Evolutionary conservation across 768 basidiomycete genomes (phyloP).

Genomic region (Tylopilus subfusipes): DNA sequence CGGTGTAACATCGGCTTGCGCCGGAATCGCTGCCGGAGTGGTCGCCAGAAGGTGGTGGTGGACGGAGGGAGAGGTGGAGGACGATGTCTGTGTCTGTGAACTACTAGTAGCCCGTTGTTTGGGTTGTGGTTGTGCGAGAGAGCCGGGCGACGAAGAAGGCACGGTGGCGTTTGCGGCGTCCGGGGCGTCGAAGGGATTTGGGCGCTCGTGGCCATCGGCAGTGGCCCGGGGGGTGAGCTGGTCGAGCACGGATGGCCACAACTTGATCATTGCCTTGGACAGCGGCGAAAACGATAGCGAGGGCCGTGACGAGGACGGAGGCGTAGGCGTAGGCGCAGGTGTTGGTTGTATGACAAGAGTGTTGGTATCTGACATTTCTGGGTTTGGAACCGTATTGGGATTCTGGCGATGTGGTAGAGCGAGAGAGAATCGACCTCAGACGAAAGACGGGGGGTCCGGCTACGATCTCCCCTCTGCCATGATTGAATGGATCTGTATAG

Average conservation of each 20-base stretch:
- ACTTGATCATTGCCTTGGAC: slow-evolving; percentile 54
- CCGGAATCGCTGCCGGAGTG: slow-evolving; percentile 16
- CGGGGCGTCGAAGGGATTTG: slow-evolving; percentile 61
- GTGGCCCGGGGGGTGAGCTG: slow-evolving; percentile 59
- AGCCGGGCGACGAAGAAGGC: slow-evolving; percentile 19
- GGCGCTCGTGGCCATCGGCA: slow-evolving; percentile 40
- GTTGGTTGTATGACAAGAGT: slow-evolving; percentile 9
- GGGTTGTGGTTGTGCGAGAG: background rate
- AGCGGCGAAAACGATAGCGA: slow-evolving; percentile 24
- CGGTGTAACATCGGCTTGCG: slow-evolving; percentile 36
- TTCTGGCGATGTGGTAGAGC: no score
- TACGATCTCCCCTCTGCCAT: no score
- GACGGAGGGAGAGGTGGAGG: slow-evolving; percentile 15
- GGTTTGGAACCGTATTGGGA: slow-evolving; percentile 15
- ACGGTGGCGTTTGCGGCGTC: slow-evolving; percentile 29
- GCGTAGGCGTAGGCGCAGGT: background rate
- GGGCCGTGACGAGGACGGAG: slow-evolving; percentile 15
- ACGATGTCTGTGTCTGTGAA: slow-evolving; percentile 11
- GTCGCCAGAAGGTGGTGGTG: slow-evolving; percentile 33
- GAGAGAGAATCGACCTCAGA: no score
- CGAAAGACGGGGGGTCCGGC: no score
- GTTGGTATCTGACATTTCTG: slow-evolving; percentile 9
- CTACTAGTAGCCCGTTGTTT: background rate
- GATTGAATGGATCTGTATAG: no score
- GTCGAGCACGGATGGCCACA: slow-evolving; percentile 58